Evolutionary conservation across 257 asterid genomes (phyloP).

Genomic region (Penstemon barbatus): DNA sequence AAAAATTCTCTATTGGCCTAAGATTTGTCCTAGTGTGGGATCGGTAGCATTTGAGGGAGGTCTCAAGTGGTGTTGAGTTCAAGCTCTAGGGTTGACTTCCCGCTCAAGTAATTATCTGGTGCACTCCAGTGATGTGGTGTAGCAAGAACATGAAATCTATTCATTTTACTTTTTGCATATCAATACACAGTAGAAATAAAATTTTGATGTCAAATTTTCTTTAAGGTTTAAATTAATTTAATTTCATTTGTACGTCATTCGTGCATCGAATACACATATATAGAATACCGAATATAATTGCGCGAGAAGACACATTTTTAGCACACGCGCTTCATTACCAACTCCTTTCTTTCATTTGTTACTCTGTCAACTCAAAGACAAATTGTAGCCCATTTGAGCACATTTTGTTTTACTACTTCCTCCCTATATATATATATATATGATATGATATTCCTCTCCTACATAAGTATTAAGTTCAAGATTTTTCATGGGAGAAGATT

Average conservation of each 20-base stretch:
- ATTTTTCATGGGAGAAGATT: constrained; percentile 14
- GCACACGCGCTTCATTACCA: neutral
- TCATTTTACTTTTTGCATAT: neutral
- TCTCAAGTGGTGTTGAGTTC: constrained; percentile 50
- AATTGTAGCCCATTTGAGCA: constrained; percentile 13
- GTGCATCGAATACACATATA: too few species aligned
- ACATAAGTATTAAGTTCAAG: neutral
- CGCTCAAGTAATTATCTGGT: neutral
- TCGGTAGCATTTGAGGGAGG: constrained; percentile 63
- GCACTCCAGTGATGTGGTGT: neutral
- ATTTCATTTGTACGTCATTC: too few species aligned
- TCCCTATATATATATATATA: neutral
- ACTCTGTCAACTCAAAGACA: constrained; percentile 30
- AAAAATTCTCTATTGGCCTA: neutral
- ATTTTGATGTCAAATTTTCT: neutral
- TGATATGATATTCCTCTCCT: neutral
- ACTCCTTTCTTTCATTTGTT: too few species aligned
- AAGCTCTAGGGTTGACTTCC: constrained; percentile 59
- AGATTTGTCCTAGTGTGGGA: constrained; percentile 38
- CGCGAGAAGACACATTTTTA: neutral
- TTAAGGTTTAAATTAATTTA: too few species aligned
- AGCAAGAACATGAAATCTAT: neutral
- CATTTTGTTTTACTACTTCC: neutral
- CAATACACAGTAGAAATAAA: neutral
- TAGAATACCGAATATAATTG: neutral